Evolutionary conservation across 2,329 filamentous ascomycete genomes (phyloP).

Genomic region (Nectriaceae sp.): DNA sequence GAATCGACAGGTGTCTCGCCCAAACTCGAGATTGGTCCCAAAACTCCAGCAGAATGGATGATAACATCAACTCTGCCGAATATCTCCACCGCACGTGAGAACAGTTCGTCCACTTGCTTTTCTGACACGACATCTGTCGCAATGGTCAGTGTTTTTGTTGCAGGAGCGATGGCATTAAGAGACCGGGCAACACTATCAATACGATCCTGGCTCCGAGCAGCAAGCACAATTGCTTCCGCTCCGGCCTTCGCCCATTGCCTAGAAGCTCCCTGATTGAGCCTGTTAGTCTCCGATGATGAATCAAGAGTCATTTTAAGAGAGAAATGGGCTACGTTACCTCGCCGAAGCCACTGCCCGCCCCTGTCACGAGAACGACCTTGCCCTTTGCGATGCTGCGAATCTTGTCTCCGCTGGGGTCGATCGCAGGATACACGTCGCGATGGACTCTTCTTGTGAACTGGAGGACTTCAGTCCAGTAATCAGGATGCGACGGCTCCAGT

Average conservation of each 20-base stretch:
- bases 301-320: neutral
- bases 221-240: neutral
- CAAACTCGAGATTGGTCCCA: neutral
- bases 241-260: neutral
- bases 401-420: neutral
- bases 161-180: neutral
- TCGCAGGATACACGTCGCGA: neutral
- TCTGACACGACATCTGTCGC: neutral
- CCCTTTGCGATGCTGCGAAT: neutral
- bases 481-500: neutral
- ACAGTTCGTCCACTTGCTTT: neutral
- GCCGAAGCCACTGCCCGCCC: neutral
- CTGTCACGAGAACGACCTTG: neutral
- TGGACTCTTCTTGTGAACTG: neutral
- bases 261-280: neutral
- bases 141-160: neutral
- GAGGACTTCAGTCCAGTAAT: conserved; percentile 1
- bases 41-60: neutral
- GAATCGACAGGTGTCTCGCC: neutral
- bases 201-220: neutral
- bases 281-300: neutral
- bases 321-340: neutral
- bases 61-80: neutral
- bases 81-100: neutral
- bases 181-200: neutral